A percentile compares a stretch with the other conserved stretches of the same genome.
These are phyloP conservation scores for Mortierella sp. DNA, from an alignment of 371 early-diverging fungal species.

Conservation along the genomic window DNA sequence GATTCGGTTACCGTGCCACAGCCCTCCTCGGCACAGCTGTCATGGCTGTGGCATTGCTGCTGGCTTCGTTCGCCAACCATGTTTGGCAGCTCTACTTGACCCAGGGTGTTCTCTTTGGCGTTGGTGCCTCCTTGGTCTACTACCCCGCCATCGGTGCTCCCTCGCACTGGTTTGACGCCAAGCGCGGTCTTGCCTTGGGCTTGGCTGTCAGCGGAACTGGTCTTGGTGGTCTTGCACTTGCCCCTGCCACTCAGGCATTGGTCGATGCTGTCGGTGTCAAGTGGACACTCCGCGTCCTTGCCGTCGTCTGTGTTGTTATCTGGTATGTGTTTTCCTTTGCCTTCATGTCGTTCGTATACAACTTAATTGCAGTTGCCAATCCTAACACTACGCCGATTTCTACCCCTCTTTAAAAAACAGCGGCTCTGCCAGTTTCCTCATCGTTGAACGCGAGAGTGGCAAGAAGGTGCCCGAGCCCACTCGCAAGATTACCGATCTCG, in stretches of 20 bases:
- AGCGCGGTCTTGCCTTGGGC: slow-evolving; percentile 74
- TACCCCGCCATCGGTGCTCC: slow-evolving; percentile 67
- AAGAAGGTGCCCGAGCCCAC: slow-evolving; percentile 40
- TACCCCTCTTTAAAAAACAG: not conserved
- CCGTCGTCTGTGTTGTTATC: slow-evolving; percentile 29
- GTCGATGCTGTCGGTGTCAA: slow-evolving; percentile 38
- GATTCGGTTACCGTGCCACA: slow-evolving; percentile 59
- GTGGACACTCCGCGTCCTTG: slow-evolving; percentile 55
- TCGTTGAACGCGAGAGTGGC: slow-evolving; percentile 43
- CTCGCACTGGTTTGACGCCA: slow-evolving; percentile 70
- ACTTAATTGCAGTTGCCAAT: not conserved
- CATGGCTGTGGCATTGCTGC: slow-evolving; percentile 56
- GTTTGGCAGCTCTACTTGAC: slow-evolving; percentile 78
- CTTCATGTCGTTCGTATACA: not conserved
- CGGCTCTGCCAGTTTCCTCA: slow-evolving; percentile 48
- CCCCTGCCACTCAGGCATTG: slow-evolving; percentile 47
- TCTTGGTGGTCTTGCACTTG: slow-evolving; percentile 68
- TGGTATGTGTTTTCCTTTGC: slow-evolving; percentile 21
- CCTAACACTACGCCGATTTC: not conserved
- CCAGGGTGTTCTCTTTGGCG: slow-evolving; percentile 77
- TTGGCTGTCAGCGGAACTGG: slow-evolving; percentile 76
- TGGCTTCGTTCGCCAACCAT: slow-evolving; percentile 61
- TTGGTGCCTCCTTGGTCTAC: slow-evolving; percentile 73
- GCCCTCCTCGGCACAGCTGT: slow-evolving; percentile 58
- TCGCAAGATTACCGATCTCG: slow-evolving; percentile 23